Evolutionary conservation across 768 basidiomycete species (phyloP).

Genomic region (Tylopilus sp.): DNA sequence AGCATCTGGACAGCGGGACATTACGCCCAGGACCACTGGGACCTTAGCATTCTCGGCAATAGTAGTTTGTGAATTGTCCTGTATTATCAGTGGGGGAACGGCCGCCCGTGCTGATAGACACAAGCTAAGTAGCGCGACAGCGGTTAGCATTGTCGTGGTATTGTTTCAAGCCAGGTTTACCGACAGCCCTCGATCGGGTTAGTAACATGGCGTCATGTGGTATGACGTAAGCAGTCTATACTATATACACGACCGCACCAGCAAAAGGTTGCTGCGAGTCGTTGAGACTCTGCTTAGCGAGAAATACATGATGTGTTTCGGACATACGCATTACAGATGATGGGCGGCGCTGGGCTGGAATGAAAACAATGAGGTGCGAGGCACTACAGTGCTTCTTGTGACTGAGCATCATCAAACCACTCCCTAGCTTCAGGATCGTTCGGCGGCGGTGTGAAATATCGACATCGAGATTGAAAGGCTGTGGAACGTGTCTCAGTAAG

Average conservation of each 20-base stretch:
- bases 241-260: background rate
- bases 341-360: constrained; percentile 14
- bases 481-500: constrained; percentile 19
- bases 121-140: constrained; percentile 17
- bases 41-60: constrained; percentile 37
- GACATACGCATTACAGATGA: constrained; percentile 12
- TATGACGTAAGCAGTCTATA: constrained; percentile 23
- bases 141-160: constrained; percentile 20
- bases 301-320: constrained; percentile 12
- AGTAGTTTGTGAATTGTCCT: constrained; percentile 14
- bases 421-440: constrained; percentile 54
- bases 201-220: constrained; percentile 24
- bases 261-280: background rate
- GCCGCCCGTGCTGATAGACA: constrained; percentile 12
- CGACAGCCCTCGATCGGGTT: background rate
- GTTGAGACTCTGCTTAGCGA: constrained; percentile 2
- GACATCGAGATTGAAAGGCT: constrained; percentile 81
- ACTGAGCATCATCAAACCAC: constrained; percentile 49
- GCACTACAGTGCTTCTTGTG: constrained; percentile 33
- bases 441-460: constrained; percentile 68
- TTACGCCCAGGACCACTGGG: constrained; percentile 54
- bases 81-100: constrained; percentile 18
- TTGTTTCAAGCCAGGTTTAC: constrained; percentile 1
- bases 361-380: constrained; percentile 30
- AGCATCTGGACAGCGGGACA: constrained; percentile 81